Evolutionary conservation across 2,329 filamentous ascomycete species (phyloP).

Genomic region (Aspergillus pseudotamarii): DNA sequence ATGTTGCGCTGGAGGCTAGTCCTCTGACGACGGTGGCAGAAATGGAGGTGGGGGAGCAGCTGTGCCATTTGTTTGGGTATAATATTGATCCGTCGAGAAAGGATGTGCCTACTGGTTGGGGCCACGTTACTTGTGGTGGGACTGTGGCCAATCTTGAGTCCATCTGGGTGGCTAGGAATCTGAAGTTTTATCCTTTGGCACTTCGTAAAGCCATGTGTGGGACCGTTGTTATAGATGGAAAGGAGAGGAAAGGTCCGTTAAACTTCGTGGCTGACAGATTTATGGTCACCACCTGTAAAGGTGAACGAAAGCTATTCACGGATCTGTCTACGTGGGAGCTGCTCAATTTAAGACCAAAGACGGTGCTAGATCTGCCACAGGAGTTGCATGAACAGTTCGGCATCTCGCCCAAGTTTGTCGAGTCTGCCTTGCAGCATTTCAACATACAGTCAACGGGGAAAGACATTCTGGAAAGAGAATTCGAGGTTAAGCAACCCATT

Average conservation of each 20-base stretch:
- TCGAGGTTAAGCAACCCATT: constrained; percentile 31
- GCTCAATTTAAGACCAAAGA: constrained; percentile 47
- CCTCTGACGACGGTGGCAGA: constrained; percentile 50
- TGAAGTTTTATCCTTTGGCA: constrained; percentile 52
- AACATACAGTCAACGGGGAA: constrained; percentile 7
- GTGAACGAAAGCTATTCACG: constrained; percentile 14
- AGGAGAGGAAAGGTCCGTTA: constrained; percentile 23
- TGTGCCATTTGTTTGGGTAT: constrained; percentile 52
- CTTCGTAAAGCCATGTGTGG: constrained; percentile 35
- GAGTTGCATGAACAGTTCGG: constrained; percentile 1
- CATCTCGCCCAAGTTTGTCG: constrained; percentile 7
- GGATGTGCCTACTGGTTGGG: constrained; percentile 37
- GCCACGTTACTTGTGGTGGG: constrained; percentile 50
- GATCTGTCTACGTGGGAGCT: constrained; percentile 49
- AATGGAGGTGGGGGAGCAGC: constrained; percentile 48
- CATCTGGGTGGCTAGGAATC: constrained; percentile 52
- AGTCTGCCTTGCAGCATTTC: constrained; percentile 3
- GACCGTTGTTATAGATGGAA: neutral
- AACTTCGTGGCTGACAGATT: constrained; percentile 34
- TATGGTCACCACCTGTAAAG: constrained; percentile 32
- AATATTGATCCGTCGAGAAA: constrained; percentile 33
- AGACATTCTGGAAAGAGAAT: constrained; percentile 22
- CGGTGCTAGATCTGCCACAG: constrained; percentile 46
- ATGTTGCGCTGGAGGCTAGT: constrained; percentile 51
- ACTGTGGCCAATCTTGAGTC: constrained; percentile 53